Evolutionary conservation across 305 asterid genomes (phyloP), one percentile per base, ranked within the genome.

Genomic region (Solanum chacoense): DNA sequence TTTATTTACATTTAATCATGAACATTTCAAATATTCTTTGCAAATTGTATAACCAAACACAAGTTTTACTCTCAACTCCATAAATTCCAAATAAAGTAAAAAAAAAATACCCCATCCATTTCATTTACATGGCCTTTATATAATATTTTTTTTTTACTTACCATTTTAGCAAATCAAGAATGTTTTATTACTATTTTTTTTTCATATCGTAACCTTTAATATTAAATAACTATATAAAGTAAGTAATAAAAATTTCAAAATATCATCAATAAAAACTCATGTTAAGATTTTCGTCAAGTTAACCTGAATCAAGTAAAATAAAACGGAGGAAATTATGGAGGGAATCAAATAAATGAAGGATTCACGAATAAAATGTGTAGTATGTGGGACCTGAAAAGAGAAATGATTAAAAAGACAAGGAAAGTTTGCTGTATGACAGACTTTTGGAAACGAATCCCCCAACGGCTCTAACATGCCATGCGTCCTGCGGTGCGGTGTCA

Each of bases 371-470:
- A 85, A 85, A 88, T 65, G 87, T 63, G 72, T 36, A 12, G 59
- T 42, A 36, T 26, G 92, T 89, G 91, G 94, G 90, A 63, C 93
- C 93, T 13, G 12, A 26, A 11, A 69, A 29, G 4, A 6, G 6
- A 50, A 55, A 86, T 86, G 90, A 93, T 93, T 90, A 90, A 85
- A 93, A 13, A 28, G 91, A 92, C 93, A 88, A 80, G 91, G 71
- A 75, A 85, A 45, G n/a, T 88, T 88, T 90, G 95, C 96, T 94
- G 95, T 94, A 90, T 72, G 89, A 90, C 95, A 94, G 95, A 69
- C 92, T 31, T 12, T 42, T 69, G 85, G 65, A 45, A 87, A 90
- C 87, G 94, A 93, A 90, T 90, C 95, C 89, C 96, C 92, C 94
- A 90, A 92, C 95, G 97, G 95, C 96, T 91, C 93, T 91, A 92